Evolutionary conservation across 164 flowering plant species (phyloP).

Genomic region (Piper longum): DNA sequence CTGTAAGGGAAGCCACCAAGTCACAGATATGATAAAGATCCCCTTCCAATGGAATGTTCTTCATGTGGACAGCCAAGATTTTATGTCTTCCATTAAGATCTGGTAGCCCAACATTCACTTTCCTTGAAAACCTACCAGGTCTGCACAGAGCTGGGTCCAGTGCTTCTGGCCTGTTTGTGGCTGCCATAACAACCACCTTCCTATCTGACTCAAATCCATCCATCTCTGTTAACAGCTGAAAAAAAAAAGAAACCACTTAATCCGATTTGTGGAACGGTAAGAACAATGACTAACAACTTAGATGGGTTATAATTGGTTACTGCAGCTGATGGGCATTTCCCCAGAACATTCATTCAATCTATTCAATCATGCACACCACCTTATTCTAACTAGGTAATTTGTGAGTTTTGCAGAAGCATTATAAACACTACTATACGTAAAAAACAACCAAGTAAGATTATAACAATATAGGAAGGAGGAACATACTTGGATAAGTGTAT

Average conservation of each 20-base stretch:
- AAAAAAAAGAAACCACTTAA: not conserved
- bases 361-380: too few species aligned
- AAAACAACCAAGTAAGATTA: too few species aligned
- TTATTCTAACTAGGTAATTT: too few species aligned
- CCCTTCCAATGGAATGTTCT: conserved; percentile 85
- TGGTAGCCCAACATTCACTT: conserved; percentile 86
- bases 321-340: too few species aligned
- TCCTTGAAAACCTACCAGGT: conserved; percentile 97
- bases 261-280: too few species aligned
- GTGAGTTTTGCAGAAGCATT: too few species aligned
- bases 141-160: conserved; percentile 92
- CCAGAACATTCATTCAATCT: too few species aligned
- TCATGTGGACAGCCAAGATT: conserved; percentile 80
- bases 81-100: conserved; percentile 78
- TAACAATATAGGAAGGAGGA: not conserved
- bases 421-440: too few species aligned
- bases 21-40: conserved; percentile 47
- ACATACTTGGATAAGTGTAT: conserved; percentile 82
- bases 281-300: too few species aligned
- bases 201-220: conserved; percentile 94
- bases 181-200: conserved; percentile 83
- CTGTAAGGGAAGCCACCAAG: conserved; percentile 83
- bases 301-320: too few species aligned
- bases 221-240: conserved; percentile 93
- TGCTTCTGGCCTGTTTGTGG: conserved; percentile 94